These are phyloP conservation scores for Sporothrix globosa DNA, from an alignment of 2,329 filamentous ascomycete species.

Conservation along the genomic window DNA sequence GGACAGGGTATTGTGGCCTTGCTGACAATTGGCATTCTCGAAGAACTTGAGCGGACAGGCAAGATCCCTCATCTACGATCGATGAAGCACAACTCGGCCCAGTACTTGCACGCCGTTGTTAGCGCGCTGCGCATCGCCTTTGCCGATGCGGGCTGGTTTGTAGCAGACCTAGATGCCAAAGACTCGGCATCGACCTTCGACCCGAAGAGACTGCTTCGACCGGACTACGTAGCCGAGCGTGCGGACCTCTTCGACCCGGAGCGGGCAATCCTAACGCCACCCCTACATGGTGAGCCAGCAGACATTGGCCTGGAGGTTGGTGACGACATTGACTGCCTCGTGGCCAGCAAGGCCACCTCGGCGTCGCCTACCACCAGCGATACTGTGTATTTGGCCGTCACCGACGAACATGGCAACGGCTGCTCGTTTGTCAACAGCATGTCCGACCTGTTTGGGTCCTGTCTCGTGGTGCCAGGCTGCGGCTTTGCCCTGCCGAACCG, in stretches of 20 bases:
- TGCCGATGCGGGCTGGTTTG: slow-evolving; percentile 84
- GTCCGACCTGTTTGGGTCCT: slow-evolving; percentile 82
- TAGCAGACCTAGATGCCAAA: slow-evolving; percentile 68
- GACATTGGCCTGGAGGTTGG: neutral
- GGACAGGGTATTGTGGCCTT: slow-evolving; percentile 92
- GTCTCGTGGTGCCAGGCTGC: slow-evolving; percentile 80
- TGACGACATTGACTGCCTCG: slow-evolving; percentile 15
- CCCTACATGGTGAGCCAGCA: slow-evolving; percentile 38
- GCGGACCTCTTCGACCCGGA: slow-evolving; percentile 60
- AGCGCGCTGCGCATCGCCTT: slow-evolving; percentile 89
- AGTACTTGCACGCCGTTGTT: slow-evolving; percentile 80
- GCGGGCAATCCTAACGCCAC: slow-evolving; percentile 64
- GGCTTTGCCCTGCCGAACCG: slow-evolving; percentile 94
- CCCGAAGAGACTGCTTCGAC: slow-evolving; percentile 59
- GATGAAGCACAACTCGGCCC: slow-evolving; percentile 75
- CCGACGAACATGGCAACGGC: slow-evolving; percentile 80
- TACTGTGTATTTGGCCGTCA: slow-evolving; percentile 89
- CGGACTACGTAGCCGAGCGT: slow-evolving; percentile 71
- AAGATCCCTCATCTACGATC: slow-evolving; percentile 70
- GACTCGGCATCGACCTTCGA: slow-evolving; percentile 44
- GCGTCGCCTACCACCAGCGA: slow-evolving; percentile 65
- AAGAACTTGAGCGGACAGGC: slow-evolving; percentile 75
- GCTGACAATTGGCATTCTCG: slow-evolving; percentile 87
- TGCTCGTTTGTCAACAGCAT: slow-evolving; percentile 96
- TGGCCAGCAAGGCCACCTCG: neutral